A percentile compares a stretch with the other conserved stretches of the same genome.
Conservation (phyloP, 2,329 filamentous ascomycete species). For the Xenoacremonium recifei region DNA sequence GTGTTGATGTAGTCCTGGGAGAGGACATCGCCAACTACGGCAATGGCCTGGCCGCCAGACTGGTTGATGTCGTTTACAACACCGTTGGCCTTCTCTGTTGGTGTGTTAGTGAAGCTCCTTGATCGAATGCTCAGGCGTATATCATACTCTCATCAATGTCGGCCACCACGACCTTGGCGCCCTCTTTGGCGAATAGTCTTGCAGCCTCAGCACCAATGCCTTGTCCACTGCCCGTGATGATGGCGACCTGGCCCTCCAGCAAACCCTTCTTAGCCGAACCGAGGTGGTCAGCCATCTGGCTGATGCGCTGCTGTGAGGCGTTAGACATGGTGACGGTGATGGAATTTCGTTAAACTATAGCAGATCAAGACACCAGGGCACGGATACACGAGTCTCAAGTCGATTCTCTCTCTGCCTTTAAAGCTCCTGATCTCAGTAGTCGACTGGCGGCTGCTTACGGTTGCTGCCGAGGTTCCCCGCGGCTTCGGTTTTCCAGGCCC, state of each 20-base stretch:
- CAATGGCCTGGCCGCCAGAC: constrained; percentile 65
- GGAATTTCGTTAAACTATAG: too few species aligned
- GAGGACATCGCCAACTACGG: constrained; percentile 75
- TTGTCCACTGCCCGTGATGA: constrained; percentile 83
- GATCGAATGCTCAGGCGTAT: not conserved
- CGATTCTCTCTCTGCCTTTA: too few species aligned
- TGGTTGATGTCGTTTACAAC: constrained; percentile 70
- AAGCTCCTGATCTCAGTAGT: too few species aligned
- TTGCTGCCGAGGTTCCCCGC: constrained; percentile 29
- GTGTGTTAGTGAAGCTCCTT: constrained; percentile 2
- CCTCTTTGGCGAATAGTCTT: constrained; percentile 81
- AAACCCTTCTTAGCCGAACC: constrained; percentile 78
- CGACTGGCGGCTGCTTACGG: too few species aligned
- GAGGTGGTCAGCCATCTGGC: constrained; percentile 74
- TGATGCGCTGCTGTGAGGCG: constrained; percentile 59
- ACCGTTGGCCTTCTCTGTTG: constrained; percentile 62
- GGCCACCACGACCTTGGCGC: constrained; percentile 78
- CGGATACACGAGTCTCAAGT: too few species aligned
- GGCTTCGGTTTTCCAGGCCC: constrained; percentile 13
- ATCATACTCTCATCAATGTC: constrained; percentile 73
- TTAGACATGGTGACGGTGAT: constrained; percentile 37
- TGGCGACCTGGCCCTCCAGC: constrained; percentile 76
- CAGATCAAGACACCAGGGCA: too few species aligned
- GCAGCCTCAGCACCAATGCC: constrained; percentile 87
- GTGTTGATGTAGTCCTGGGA: constrained; percentile 66